Evolutionary conservation across 2,329 filamentous ascomycete species (phyloP), one percentile per base, ranked within the genome.

Genomic region (Cercospora janseana): DNA sequence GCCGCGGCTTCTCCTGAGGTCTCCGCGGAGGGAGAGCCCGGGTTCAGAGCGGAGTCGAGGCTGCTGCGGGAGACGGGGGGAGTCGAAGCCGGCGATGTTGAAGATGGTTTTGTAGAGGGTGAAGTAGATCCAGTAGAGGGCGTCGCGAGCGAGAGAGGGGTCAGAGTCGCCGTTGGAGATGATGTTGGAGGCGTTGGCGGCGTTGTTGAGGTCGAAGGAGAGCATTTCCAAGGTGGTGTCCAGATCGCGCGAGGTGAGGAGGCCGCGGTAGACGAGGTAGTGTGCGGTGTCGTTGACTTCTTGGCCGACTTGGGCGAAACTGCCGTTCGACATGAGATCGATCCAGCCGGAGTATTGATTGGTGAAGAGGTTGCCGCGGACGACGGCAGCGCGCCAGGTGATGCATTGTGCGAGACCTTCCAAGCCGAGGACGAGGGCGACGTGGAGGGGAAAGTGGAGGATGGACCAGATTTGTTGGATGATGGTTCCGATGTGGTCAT

Each of bases 351-450:
- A 3, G 26, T 47, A 52, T 23, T 49, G 49, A 21, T 37, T 42
- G 26, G 20, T 37, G 29, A 59, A 49, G 1, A 44, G 23, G 21
- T 42, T 47, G 13, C 49, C 47, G 8, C 62, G 42, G 20, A 46
- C 52, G 28, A 51, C 49, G 15, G 61, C 50, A 12, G 58, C 60
- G n/a, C 60, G 52, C 65, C 65, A 70, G 34, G 64, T 59, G 44
- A 69, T 60, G 18, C 68, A 62, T 28, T 68, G 63, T 4, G 61
- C 62, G 28, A 66, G 46, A 18, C 60, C 60, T 49, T 57, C 42
- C 16, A 63, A 49, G 12, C 49, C 40, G n/a, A 55, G 46, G 41
- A 55, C 53, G n/a, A 55, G 42, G 26, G 43, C 21, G 3, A 61
- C 41, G 50, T 63, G 60, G 3, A 61, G 51, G 2, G 59, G 59